Percentiles rank a stretch among this genome's conserved stretches.
Evolutionary conservation across 208 protist genomes (phyloP).

Genomic region (Trypanosoma theileri): DNA sequence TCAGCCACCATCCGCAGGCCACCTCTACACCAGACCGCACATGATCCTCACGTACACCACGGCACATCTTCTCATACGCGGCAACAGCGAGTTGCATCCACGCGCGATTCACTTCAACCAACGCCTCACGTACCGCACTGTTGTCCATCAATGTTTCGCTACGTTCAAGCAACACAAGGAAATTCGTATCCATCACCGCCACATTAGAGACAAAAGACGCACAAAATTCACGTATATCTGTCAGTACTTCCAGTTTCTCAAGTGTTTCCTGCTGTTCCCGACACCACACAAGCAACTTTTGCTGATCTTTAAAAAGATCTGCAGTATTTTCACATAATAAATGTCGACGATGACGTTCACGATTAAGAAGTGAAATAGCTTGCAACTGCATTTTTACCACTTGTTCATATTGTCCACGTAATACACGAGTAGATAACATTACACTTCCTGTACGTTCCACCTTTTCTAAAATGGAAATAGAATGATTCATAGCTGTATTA

Average conservation of each 20-base stretch:
- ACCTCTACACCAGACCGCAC: constrained; percentile 39
- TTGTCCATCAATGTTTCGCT: constrained; percentile 56
- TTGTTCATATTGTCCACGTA: constrained; percentile 59
- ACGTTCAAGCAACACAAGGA: constrained; percentile 78
- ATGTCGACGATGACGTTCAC: constrained; percentile 58
- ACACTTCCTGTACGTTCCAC: constrained; percentile 31
- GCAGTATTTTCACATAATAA: constrained; percentile 48
- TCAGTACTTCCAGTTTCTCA: constrained; percentile 39
- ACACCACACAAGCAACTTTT: constrained; percentile 78
- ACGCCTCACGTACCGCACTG: constrained; percentile 55
- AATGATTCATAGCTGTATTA: constrained; percentile 33
- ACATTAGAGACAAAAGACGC: constrained; percentile 74
- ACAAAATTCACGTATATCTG: constrained; percentile 67
- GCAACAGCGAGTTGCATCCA: constrained; percentile 65
- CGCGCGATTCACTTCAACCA: constrained; percentile 70
- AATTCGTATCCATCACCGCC: constrained; percentile 85
- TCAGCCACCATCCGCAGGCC: constrained; percentile 42
- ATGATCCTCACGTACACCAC: constrained; percentile 41
- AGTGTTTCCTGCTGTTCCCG: constrained; percentile 75
- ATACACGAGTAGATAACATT: constrained; percentile 30
- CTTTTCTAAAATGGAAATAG: constrained; percentile 40
- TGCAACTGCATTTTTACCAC: constrained; percentile 75
- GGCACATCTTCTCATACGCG: constrained; percentile 65
- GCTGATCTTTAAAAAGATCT: constrained; percentile 64
- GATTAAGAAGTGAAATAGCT: constrained; percentile 62